Evolutionary conservation across 768 basidiomycete genomes (phyloP).

Genomic region (Polyporus arcularius): DNA sequence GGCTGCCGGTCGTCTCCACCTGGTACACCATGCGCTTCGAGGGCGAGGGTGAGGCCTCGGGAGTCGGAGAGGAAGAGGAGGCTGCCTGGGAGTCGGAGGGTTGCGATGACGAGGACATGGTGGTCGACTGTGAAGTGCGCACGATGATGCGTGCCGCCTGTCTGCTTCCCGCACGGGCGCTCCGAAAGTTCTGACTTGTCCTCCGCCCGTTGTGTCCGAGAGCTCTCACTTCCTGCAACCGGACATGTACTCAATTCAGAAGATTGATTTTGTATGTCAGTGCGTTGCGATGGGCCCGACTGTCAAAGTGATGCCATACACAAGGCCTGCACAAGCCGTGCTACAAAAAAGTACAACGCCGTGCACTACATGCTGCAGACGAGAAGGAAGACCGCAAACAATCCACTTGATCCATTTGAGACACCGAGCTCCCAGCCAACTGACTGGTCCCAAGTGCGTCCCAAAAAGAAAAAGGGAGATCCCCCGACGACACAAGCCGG

Average conservation of each 20-base stretch:
- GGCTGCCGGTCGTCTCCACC: constrained; percentile 36
- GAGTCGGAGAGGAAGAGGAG: background rate
- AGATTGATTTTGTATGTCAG: too few relatives aligned
- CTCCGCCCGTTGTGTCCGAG: too few relatives aligned
- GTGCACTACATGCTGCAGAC: too few relatives aligned
- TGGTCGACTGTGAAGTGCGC: background rate
- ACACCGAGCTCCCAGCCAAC: constrained; percentile 11
- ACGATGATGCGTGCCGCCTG: background rate
- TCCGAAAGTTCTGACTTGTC: background rate
- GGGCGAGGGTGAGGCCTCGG: background rate
- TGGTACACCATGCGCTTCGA: constrained; percentile 29
- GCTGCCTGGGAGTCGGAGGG: background rate
- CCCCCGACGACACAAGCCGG: constrained; percentile 34
- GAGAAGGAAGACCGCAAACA: too few relatives aligned
- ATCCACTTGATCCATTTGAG: constrained; percentile 17
- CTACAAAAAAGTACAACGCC: background rate
- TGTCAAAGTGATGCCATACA: too few relatives aligned
- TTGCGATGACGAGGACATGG: constrained; percentile 9
- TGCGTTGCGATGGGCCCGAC: too few relatives aligned
- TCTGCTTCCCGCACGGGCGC: background rate
- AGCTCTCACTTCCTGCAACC: too few relatives aligned
- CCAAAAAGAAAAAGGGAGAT: constrained; percentile 22
- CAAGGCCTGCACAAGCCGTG: too few relatives aligned
- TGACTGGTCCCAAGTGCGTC: constrained; percentile 17
- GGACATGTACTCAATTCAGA: too few relatives aligned